Percentiles rank a stretch among this genome's conserved stretches.
Evolutionary conservation across 2,329 filamentous ascomycete genomes (phyloP).

Genomic region (Beauveria medogensis): DNA sequence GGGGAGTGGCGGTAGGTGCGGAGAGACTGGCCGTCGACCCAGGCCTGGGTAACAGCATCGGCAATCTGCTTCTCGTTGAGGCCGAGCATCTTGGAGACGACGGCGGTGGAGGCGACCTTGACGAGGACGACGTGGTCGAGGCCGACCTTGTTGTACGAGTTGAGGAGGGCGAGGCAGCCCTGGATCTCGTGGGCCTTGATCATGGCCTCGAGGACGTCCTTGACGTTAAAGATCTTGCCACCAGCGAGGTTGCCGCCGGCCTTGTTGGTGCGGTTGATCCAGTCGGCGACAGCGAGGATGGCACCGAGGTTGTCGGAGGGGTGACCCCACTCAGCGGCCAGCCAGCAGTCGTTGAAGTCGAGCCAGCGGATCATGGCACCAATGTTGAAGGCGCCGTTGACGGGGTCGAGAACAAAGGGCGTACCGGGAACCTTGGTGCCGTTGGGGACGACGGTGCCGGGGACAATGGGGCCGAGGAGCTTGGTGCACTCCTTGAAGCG

Average conservation of each 20-base stretch:
- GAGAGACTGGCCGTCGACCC: slow-evolving; percentile 92
- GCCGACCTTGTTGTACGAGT: slow-evolving; percentile 98
- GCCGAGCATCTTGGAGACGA: slow-evolving; percentile 91
- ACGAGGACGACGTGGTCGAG: slow-evolving; percentile 96
- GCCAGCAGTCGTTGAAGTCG: slow-evolving; percentile 99
- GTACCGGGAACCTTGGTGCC: slow-evolving; percentile 88
- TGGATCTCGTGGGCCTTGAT: slow-evolving; percentile 99
- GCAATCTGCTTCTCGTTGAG: slow-evolving; percentile 84
- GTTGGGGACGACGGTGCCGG: slow-evolving; percentile 84
- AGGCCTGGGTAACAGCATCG: slow-evolving; percentile 92
- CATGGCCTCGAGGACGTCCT: slow-evolving; percentile 91
- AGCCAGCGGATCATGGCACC: slow-evolving; percentile 98
- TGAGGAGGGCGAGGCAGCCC: slow-evolving; percentile 90
- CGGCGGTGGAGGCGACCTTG: slow-evolving; percentile 92
- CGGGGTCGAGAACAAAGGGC: slow-evolving; percentile 86
- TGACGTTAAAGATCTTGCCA: slow-evolving; percentile 80
- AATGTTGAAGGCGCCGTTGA: slow-evolving; percentile 97
- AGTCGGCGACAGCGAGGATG: slow-evolving; percentile 94
- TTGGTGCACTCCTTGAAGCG: slow-evolving; percentile 95
- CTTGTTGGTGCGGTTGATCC: slow-evolving; percentile 86
- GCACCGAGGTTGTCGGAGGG: slow-evolving; percentile 96
- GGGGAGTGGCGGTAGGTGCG: slow-evolving; percentile 95
- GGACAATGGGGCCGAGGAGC: slow-evolving; percentile 84
- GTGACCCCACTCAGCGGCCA: slow-evolving; percentile 97
- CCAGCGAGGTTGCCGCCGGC: slow-evolving; percentile 70